Conservation (phyloP, 1,139 yeast species). For the Meyerozyma elateridarum region DNA sequence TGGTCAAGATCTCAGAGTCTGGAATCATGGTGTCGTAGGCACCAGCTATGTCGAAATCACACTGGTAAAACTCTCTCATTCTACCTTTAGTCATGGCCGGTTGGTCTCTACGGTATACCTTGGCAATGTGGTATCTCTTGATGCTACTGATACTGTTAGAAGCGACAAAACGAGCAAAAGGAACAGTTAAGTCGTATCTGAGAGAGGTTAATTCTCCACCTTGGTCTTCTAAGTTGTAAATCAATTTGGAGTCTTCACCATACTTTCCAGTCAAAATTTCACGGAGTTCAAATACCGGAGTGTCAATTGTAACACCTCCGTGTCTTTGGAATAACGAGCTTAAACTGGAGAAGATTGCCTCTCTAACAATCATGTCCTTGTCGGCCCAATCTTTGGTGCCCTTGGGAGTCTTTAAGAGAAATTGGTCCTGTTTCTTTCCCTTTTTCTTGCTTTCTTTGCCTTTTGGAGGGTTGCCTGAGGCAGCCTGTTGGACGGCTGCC, state of each 20-base stretch:
- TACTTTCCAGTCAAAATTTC: constrained; percentile 95
- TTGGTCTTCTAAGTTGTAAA: constrained; percentile 93
- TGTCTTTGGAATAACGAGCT: constrained; percentile 81
- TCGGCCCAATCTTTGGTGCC: constrained; percentile 99
- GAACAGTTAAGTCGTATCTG: constrained; percentile 94
- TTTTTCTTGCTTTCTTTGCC: constrained; percentile 19
- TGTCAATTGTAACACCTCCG: constrained; percentile 96
- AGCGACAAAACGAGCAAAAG: constrained; percentile 95
- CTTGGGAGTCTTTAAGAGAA: constrained; percentile 87
- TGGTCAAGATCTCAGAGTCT: constrained; percentile 81
- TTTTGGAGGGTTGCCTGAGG: constrained; percentile 16
- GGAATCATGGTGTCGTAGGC: constrained; percentile 90
- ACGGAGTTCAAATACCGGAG: constrained; percentile 93
- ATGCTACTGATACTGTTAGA: constrained; percentile 86
- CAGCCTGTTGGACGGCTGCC: constrained; percentile 9
- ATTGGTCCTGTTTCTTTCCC: constrained; percentile 40
- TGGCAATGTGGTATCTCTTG: constrained; percentile 94
- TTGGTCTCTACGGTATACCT: constrained; percentile 96
- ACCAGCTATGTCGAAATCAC: constrained; percentile 97
- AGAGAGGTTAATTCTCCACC: constrained; percentile 96
- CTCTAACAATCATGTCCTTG: constrained; percentile 92
- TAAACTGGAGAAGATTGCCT: constrained; percentile 72
- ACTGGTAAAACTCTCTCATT: constrained; percentile 98
- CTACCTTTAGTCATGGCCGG: constrained; percentile 99
- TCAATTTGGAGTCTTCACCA: constrained; percentile 95